Evolutionary conservation across 2,329 filamentous ascomycete genomes (phyloP).

Genomic region (Nemania sp.): DNA sequence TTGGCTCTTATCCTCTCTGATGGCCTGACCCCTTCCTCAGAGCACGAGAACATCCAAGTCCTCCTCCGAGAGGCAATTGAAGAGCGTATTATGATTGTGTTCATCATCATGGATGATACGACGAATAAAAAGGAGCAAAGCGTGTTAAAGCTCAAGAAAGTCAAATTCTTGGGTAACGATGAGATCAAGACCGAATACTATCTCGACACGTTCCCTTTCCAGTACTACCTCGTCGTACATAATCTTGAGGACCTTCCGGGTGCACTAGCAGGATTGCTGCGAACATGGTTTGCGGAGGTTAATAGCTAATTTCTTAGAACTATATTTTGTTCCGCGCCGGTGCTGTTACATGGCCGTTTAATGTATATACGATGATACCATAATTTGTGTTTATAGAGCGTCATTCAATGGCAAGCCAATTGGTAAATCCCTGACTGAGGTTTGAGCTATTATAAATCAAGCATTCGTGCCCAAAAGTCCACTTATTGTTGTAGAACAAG

Average conservation of each 20-base stretch:
- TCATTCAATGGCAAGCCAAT: not conserved
- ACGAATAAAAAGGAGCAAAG: conserved; percentile 63
- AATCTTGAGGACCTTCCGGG: conserved; percentile 91
- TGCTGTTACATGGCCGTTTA: conserved; percentile 5
- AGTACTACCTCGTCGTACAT: conserved; percentile 95
- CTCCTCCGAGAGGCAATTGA: conserved; percentile 90
- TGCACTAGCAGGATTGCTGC: conserved; percentile 86
- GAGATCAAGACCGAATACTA: conserved; percentile 88
- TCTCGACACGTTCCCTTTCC: conserved; percentile 95
- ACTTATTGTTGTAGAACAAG: not conserved
- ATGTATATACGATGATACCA: conserved; percentile 31
- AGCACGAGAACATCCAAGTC: conserved; percentile 84
- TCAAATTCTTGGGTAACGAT: conserved; percentile 76
- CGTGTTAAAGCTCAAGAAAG: conserved; percentile 90
- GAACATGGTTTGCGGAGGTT: conserved; percentile 93
- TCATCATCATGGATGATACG: conserved; percentile 89
- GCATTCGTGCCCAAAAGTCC: not conserved
- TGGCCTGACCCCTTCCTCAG: conserved; percentile 83
- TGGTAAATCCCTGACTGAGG: not conserved
- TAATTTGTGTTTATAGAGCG: conserved; percentile 4
- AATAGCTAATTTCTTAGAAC: conserved; percentile 49
- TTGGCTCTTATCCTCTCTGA: conserved; percentile 93
- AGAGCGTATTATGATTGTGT: conserved; percentile 97
- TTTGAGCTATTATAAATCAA: not conserved
- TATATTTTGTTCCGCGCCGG: conserved; percentile 11